Conservation (phyloP, 176 grass and related monocot genomes). For the Triticum monococcum region DNA sequence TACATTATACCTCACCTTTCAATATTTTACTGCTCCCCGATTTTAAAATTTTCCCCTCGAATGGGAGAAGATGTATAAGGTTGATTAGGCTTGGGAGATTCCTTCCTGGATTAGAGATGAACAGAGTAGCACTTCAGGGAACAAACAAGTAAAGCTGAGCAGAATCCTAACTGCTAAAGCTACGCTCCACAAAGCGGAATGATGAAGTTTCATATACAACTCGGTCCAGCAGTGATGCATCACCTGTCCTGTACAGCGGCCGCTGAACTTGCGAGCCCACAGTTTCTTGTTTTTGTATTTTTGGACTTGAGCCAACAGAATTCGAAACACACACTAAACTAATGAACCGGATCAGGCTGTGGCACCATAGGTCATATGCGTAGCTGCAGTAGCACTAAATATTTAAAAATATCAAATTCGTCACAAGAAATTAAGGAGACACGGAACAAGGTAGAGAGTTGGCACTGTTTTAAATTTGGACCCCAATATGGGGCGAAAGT, state of each 20-base stretch:
- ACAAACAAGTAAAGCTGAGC: neutral
- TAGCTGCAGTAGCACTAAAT: no score
- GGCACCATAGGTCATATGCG: no score
- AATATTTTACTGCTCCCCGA: neutral
- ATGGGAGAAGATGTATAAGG: neutral
- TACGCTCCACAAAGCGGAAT: constrained; percentile 27
- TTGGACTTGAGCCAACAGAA: neutral
- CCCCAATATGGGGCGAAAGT: no score
- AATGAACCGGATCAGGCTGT: neutral
- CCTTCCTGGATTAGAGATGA: neutral
- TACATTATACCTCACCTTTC: neutral
- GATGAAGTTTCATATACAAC: constrained; percentile 9
- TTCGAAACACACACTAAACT: neutral
- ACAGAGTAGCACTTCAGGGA: neutral
- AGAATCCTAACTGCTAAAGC: constrained; percentile 42
- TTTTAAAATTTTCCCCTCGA: neutral
- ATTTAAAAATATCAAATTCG: no score
- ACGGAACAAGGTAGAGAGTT: neutral
- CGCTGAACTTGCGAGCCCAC: neutral
- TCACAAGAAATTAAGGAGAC: no score
- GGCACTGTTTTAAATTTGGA: no score
- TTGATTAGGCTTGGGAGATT: neutral
- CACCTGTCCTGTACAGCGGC: neutral
- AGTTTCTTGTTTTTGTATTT: neutral
- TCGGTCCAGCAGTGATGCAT: constrained; percentile 10